Conservation (phyloP, 2,329 filamentous ascomycete species). For the Xylariales sp. region DNA sequence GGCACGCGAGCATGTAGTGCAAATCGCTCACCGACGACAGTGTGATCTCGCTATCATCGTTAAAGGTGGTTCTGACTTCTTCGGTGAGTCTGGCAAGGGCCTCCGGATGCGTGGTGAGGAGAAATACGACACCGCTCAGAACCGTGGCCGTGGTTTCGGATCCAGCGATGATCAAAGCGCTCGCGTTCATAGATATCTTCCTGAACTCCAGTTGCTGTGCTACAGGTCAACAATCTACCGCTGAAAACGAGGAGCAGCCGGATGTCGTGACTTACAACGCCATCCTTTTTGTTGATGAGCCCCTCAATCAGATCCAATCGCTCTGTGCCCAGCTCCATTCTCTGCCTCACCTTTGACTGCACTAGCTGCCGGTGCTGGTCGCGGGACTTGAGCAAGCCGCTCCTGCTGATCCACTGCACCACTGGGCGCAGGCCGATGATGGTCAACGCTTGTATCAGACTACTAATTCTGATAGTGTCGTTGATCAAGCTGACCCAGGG, state of each 20-base stretch:
- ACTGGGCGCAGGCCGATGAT: constrained; percentile 12
- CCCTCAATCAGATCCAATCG: constrained; percentile 27
- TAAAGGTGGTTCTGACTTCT: constrained; percentile 35
- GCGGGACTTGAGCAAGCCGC: constrained; percentile 12
- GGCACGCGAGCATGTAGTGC: constrained; percentile 34
- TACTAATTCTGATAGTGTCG: constrained; percentile 17
- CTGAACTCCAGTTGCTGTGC: constrained; percentile 8
- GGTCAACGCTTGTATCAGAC: constrained; percentile 12
- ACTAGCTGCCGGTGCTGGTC: constrained; percentile 16
- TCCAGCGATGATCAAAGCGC: constrained; percentile 37
- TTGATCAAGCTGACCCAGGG: constrained; percentile 29
- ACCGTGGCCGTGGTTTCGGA: constrained; percentile 47
- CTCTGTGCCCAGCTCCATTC: constrained; percentile 21
- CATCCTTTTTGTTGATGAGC: constrained; percentile 23
- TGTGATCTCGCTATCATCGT: constrained; percentile 32
- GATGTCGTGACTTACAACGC: constrained; percentile 8
- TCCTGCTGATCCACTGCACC: constrained; percentile 11
- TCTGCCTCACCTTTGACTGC: constrained; percentile 18
- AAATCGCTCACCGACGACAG: constrained; percentile 26
- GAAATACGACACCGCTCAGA: constrained; percentile 32
- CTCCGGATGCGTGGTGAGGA: constrained; percentile 32
- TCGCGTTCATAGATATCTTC: constrained; percentile 17
- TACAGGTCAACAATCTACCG: not conserved
- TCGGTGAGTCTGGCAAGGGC: constrained; percentile 25
- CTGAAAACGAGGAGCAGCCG: not conserved